phyloP scores from a whole-genome alignment of 73 alveolate genomes.

The Urostyla sp. region DNA sequence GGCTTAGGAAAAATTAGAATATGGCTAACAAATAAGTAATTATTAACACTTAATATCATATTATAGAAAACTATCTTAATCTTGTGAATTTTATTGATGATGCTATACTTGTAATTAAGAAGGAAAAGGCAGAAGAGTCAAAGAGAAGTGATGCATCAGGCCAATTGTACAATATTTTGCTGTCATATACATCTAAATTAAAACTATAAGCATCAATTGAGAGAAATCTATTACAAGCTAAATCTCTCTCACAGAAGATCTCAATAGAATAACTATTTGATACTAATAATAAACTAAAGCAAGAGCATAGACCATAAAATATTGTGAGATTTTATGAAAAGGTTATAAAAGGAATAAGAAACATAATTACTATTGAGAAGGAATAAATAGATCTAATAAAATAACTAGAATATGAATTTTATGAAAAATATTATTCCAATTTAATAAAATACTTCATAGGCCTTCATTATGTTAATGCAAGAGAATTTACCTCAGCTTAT shows the following conservation, averaged over 20 bases:
- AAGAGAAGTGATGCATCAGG: conserved; percentile 82
- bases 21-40: conserved; percentile 42
- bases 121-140: conserved; percentile 83
- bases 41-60: no score
- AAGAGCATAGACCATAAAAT: conserved; percentile 83
- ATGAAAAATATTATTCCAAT: conserved; percentile 39
- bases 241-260: conserved; percentile 71
- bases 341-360: conserved; percentile 76
- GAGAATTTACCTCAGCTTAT: conserved; percentile 37
- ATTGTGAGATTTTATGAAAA: conserved; percentile 86
- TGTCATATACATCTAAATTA: conserved; percentile 73
- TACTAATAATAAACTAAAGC: conserved; percentile 78
- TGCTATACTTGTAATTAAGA: conserved; percentile 72
- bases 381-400: conserved; percentile 78
- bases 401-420: conserved; percentile 39
- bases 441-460: conserved; percentile 54
- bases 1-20: conserved; percentile 62
- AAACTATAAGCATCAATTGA: conserved; percentile 76
- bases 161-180: conserved; percentile 71
- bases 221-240: conserved; percentile 74
- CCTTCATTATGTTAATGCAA: conserved; percentile 66
- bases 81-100: conserved; percentile 78
- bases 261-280: conserved; percentile 71
- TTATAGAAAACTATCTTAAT: conserved; percentile 59
- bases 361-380: conserved; percentile 78